Percentiles rank a stretch among this genome's conserved stretches.
Evolutionary conservation across 2,329 filamentous ascomycete genomes (phyloP).

Genomic region (Didymella arachidicola): DNA sequence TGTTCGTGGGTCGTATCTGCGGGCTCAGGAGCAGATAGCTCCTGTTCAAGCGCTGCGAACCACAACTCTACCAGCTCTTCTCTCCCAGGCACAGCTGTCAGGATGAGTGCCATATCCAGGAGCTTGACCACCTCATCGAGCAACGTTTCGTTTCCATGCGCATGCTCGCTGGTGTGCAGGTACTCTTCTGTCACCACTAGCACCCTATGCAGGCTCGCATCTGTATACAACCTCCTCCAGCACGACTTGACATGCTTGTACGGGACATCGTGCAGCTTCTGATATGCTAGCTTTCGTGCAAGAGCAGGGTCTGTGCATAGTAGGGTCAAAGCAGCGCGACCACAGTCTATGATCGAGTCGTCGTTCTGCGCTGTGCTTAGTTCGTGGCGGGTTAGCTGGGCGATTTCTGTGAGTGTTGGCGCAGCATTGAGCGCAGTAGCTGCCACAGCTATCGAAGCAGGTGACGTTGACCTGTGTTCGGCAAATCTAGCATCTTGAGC

Average conservation of each 20-base stretch:
- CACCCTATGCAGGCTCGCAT: constrained; percentile 72
- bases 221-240: constrained; percentile 77
- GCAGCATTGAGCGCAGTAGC: constrained; percentile 15
- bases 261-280: constrained; percentile 73
- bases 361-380: constrained; percentile 28
- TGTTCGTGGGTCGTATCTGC: background rate
- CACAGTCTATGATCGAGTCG: constrained; percentile 52
- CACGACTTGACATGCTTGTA: constrained; percentile 70
- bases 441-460: background rate
- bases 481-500: background rate
- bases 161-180: constrained; percentile 1
- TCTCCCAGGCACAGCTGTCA: constrained; percentile 60
- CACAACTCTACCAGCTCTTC: constrained; percentile 56
- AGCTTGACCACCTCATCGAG: constrained; percentile 67
- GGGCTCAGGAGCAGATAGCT: constrained; percentile 6
- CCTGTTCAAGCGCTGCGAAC: constrained; percentile 57
- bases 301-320: constrained; percentile 56
- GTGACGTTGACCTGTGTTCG: background rate
- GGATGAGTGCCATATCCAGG: constrained; percentile 79
- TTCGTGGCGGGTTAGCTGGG: constrained; percentile 35
- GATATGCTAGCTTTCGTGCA: constrained; percentile 65
- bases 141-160: constrained; percentile 45
- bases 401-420: constrained; percentile 36
- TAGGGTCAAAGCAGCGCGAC: constrained; percentile 50
- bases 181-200: constrained; percentile 36